Conservation (phyloP, 345 rosid genomes). For the Populus deltoides region DNA sequence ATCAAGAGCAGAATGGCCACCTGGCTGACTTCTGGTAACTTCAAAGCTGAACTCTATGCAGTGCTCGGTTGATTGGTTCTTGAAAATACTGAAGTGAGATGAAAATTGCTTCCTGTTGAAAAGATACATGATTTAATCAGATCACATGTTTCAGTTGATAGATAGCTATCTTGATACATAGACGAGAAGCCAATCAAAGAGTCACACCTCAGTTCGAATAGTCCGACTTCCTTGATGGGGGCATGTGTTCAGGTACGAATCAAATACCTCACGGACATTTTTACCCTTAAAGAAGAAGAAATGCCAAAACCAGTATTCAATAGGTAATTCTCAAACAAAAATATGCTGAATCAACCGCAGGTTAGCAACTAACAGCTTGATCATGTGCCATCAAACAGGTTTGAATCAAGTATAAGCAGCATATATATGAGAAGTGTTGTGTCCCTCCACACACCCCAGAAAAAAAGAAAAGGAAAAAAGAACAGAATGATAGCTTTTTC, state of each 20-base stretch:
- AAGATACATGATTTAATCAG: background rate
- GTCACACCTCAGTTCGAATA: constrained; percentile 74
- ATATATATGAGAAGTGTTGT: background rate
- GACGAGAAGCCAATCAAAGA: background rate
- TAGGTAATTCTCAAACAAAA: background rate
- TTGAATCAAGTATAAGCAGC: background rate
- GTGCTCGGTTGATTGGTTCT: constrained; percentile 63
- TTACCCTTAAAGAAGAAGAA: constrained; percentile 46
- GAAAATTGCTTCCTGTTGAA: constrained; percentile 71
- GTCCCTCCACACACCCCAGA: background rate
- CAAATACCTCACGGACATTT: constrained; percentile 52
- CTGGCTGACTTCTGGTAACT: background rate
- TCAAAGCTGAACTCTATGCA: constrained; percentile 27
- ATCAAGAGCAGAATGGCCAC: background rate
- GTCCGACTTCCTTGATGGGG: constrained; percentile 94
- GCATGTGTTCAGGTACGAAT: constrained; percentile 77
- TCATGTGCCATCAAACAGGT: background rate
- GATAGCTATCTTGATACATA: background rate
- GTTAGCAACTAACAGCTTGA: background rate
- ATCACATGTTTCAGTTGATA: background rate
- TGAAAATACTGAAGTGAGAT: constrained; percentile 86
- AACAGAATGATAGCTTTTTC: background rate
- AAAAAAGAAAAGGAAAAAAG: background rate
- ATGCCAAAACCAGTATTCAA: constrained; percentile 6
- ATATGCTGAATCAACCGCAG: background rate